Percentiles rank a stretch among this genome's conserved stretches.
Evolutionary conservation across 495 filamentous ascomycete species (phyloP).

Genomic region (Gamarada debralockiae): DNA sequence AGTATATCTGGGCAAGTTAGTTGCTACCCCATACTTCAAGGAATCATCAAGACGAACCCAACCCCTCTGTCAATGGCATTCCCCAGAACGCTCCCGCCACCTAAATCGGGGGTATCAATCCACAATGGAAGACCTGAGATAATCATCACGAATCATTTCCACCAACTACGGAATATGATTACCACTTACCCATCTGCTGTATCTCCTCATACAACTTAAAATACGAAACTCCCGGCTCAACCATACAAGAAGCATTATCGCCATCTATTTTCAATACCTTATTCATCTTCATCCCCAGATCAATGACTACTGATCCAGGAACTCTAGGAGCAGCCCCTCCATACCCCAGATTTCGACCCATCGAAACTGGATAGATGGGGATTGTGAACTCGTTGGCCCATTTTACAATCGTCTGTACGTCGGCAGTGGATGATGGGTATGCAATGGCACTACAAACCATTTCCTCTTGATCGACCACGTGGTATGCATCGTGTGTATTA

Average conservation of each 20-base stretch:
- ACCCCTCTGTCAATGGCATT: slow-evolving; percentile 44
- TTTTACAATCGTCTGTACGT: slow-evolving; percentile 41
- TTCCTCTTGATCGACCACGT: slow-evolving; percentile 47
- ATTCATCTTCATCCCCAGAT: slow-evolving; percentile 50
- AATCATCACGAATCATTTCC: not conserved
- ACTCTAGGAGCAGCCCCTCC: slow-evolving; percentile 53
- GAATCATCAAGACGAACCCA: slow-evolving; percentile 24
- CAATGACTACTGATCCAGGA: slow-evolving; percentile 45
- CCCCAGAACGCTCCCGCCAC: slow-evolving; percentile 53
- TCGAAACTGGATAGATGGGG: slow-evolving; percentile 49
- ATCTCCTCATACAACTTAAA: slow-evolving; percentile 47
- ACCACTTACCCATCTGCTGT: not conserved
- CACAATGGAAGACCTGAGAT: slow-evolving; percentile 44
- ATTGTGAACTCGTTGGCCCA: slow-evolving; percentile 45
- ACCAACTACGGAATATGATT: not conserved
- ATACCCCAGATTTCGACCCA: slow-evolving; percentile 49
- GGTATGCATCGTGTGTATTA: slow-evolving; percentile 52
- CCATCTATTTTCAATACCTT: slow-evolving; percentile 46
- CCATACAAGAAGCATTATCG: slow-evolving; percentile 43
- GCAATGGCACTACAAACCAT: slow-evolving; percentile 48
- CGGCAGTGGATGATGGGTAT: slow-evolving; percentile 38
- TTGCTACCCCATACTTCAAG: slow-evolving; percentile 25
- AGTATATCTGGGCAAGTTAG: slow-evolving; percentile 32
- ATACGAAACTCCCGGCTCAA: slow-evolving; percentile 54
- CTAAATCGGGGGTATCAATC: slow-evolving; percentile 51